Evolutionary conservation across 108 stramenopile genomes (phyloP).

Genomic region (Pseudonitzschia multistriata): DNA sequence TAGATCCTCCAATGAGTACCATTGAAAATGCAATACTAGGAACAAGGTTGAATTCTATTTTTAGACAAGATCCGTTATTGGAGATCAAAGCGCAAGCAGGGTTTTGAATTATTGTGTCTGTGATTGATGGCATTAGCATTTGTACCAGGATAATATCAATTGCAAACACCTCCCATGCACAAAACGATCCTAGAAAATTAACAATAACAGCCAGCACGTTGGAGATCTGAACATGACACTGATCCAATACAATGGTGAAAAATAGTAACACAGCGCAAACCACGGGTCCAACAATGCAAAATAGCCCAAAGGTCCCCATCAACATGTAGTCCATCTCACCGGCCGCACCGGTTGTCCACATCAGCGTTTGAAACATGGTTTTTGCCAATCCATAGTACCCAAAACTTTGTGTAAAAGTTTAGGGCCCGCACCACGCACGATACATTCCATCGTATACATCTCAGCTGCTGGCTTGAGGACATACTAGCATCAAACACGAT

Average conservation of each 20-base stretch:
- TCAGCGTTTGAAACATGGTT: constrained; percentile 58
- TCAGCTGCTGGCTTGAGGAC: no score
- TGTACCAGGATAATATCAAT: constrained; percentile 77
- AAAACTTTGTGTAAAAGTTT: constrained; percentile 69
- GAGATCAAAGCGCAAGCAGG: constrained; percentile 31
- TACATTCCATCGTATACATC: constrained; percentile 72
- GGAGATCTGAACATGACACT: constrained; percentile 3
- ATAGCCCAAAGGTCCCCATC: constrained; percentile 79
- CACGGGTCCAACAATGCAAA: constrained; percentile 53
- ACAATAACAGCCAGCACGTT: constrained; percentile 40
- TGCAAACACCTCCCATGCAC: constrained; percentile 85
- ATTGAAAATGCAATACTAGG: constrained; percentile 26
- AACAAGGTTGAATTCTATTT: constrained; percentile 48
- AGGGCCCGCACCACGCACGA: constrained; percentile 72
- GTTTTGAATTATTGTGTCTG: constrained; percentile 67
- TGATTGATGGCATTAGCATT: constrained; percentile 78
- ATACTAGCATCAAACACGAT: no score
- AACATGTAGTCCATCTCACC: constrained; percentile 79
- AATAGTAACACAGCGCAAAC: constrained; percentile 39
- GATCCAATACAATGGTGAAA: constrained; percentile 26
- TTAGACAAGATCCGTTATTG: constrained; percentile 45
- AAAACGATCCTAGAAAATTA: constrained; percentile 77
- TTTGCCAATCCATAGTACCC: constrained; percentile 68
- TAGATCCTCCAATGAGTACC: constrained; percentile 32
- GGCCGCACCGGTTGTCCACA: constrained; percentile 74